A percentile compares a stretch with the other conserved stretches of the same genome.
These are phyloP conservation scores for Wickerhamiella azymoides DNA, from an alignment of 805 yeast genomes.

Conservation along the genomic window DNA sequence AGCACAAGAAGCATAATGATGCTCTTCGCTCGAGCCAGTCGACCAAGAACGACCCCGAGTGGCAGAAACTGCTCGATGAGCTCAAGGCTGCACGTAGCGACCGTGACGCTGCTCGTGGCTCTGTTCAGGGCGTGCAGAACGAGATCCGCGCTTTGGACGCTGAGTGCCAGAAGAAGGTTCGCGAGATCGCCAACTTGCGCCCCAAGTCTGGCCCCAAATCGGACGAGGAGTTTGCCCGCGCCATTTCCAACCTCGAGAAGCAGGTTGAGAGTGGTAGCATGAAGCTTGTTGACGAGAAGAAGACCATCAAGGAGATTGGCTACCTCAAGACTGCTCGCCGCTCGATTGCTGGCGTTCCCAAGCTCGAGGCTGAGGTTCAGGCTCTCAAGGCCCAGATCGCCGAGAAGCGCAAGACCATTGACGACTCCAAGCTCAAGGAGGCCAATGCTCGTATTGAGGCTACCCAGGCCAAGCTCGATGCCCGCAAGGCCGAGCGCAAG, in stretches of 20 bases:
- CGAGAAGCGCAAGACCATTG: conserved; percentile 56
- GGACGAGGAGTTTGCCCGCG: conserved; percentile 26
- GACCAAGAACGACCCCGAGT: conserved; percentile 25
- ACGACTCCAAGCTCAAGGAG: conserved; percentile 45
- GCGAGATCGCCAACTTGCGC: conserved; percentile 58
- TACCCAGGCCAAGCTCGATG: conserved; percentile 54
- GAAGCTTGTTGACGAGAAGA: conserved; percentile 83
- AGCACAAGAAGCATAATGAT: conserved; percentile 17
- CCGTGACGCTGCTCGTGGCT: conserved; percentile 33
- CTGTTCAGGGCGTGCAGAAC: conserved; percentile 38
- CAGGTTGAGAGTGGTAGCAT: conserved; percentile 65
- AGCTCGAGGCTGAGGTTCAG: conserved; percentile 67
- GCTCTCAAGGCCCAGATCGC: conserved; percentile 61
- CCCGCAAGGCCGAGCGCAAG: conserved; percentile 49
- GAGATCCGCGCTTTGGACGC: conserved; percentile 61
- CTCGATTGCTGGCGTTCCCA: conserved; percentile 60
- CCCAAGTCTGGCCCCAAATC: conserved; percentile 50
- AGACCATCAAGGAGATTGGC: conserved; percentile 70
- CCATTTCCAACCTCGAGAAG: conserved; percentile 40
- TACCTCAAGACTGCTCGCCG: conserved; percentile 66
- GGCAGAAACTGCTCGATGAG: conserved; percentile 41
- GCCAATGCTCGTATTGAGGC: conserved; percentile 54
- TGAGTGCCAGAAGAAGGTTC: conserved; percentile 56
- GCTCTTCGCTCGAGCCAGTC: conserved; percentile 17
- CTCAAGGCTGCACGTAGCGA: conserved; percentile 33